These are phyloP conservation scores for Fragilaria radians DNA, from an alignment of 108 stramenopile species.

Conservation along the genomic window DNA sequence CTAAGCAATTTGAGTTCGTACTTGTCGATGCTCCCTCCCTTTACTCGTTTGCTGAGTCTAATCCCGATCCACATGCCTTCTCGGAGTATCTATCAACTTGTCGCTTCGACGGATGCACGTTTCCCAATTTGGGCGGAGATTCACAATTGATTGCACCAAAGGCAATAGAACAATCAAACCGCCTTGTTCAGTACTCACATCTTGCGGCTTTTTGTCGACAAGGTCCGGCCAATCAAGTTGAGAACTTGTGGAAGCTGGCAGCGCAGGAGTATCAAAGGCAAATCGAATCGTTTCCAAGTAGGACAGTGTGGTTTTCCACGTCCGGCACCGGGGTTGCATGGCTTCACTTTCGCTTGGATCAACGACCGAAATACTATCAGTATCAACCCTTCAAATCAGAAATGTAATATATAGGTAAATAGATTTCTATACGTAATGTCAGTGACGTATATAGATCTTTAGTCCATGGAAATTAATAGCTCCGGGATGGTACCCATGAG, in stretches of 20 bases:
- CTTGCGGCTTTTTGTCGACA: slow-evolving; percentile 47
- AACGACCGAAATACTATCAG: slow-evolving; percentile 76
- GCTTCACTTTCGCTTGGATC: slow-evolving; percentile 78
- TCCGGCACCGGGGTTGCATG: slow-evolving; percentile 75
- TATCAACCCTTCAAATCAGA: slow-evolving; percentile 38
- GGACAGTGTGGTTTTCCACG: slow-evolving; percentile 70
- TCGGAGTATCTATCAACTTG: slow-evolving; percentile 24
- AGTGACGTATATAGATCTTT: too few relatives aligned
- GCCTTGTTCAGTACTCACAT: slow-evolving; percentile 32
- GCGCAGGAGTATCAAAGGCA: slow-evolving; percentile 27
- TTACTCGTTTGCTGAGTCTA: slow-evolving; percentile 35
- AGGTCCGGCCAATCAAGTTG: slow-evolving; percentile 38
- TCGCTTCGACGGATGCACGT: slow-evolving; percentile 20
- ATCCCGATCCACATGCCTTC: slow-evolving; percentile 46
- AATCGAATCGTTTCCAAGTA: slow-evolving; percentile 6
- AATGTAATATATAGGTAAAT: background rate
- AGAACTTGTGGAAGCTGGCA: slow-evolving; percentile 40
- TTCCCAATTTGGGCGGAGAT: slow-evolving; percentile 60
- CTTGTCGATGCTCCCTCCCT: slow-evolving; percentile 41
- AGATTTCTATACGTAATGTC: too few relatives aligned
- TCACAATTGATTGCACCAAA: slow-evolving; percentile 44
- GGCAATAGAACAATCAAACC: background rate
- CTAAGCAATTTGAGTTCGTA: slow-evolving; percentile 53
- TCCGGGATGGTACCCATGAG: slow-evolving; percentile 24
- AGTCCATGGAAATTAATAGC: slow-evolving; percentile 35